These are phyloP conservation scores for Penicillium hordei DNA, from an alignment of 2,329 filamentous ascomycete species.

Conservation along the genomic window DNA sequence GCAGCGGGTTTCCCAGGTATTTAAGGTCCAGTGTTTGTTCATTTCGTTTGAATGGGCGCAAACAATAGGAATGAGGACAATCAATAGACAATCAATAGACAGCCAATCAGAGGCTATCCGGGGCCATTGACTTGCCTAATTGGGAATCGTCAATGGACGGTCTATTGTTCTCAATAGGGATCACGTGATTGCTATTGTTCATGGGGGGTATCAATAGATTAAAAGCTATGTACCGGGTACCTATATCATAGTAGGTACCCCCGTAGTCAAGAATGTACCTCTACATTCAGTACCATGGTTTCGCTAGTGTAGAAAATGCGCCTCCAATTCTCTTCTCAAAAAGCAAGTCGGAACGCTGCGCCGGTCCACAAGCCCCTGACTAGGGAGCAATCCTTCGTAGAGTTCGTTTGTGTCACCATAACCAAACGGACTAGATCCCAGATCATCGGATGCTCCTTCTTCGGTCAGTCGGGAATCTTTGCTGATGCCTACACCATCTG, in stretches of 20 bases:
- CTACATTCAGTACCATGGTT: background rate
- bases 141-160: conserved; percentile 2
- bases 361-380: conserved; percentile 19
- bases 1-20: background rate
- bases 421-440: conserved; percentile 14
- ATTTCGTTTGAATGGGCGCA: conserved; percentile 1
- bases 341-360: conserved; percentile 24
- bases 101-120: conserved; percentile 2
- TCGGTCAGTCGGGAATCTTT: conserved; percentile 7
- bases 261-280: background rate
- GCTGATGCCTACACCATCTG: conserved; percentile 12
- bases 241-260: background rate
- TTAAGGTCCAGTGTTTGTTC: background rate
- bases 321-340: conserved; percentile 22
- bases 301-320: conserved; percentile 16
- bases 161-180: conserved; percentile 11
- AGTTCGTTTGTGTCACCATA: conserved; percentile 19
- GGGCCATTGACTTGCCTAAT: conserved; percentile 7
- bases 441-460: conserved; percentile 13
- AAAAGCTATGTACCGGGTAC: conserved; percentile 4
- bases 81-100: conserved; percentile 8
- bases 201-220: conserved; percentile 3
- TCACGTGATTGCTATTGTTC: conserved; percentile 13
- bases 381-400: conserved; percentile 20
- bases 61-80: conserved; percentile 7